Conservation (phyloP, 2,329 filamentous ascomycete species). For the Raffaelea ambrosiae region DNA sequence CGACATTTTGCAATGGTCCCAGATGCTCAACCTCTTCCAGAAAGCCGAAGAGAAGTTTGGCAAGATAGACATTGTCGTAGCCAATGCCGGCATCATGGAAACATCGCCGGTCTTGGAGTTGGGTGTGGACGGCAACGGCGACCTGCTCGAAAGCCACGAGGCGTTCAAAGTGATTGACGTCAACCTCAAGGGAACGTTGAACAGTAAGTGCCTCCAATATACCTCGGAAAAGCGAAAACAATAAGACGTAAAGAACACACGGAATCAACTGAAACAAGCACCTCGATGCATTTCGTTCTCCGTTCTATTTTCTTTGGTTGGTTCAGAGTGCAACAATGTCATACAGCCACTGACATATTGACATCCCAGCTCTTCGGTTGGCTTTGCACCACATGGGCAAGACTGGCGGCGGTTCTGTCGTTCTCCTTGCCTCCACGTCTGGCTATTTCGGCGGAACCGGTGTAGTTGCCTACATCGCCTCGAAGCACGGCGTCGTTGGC, state of each 20-base stretch:
- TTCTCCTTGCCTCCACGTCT: slow-evolving; percentile 29
- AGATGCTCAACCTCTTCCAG: slow-evolving; percentile 26
- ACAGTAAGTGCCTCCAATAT: slow-evolving; percentile 23
- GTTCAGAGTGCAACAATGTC: no score
- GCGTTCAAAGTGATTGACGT: slow-evolving; percentile 26
- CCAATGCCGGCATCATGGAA: slow-evolving; percentile 33
- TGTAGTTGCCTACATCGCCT: slow-evolving; percentile 15
- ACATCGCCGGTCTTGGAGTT: slow-evolving; percentile 16
- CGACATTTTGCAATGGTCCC: slow-evolving; percentile 25
- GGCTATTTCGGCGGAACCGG: slow-evolving; percentile 18
- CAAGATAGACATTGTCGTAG: slow-evolving; percentile 28
- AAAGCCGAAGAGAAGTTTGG: slow-evolving; percentile 22
- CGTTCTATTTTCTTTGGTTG: no score
- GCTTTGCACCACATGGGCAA: slow-evolving; percentile 18
- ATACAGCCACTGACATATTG: no score
- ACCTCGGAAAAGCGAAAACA: no score
- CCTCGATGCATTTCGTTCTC: no score
- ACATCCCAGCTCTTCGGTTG: slow-evolving; percentile 4
- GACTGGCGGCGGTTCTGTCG: slow-evolving; percentile 29
- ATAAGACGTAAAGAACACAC: no score
- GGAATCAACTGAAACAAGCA: no score
- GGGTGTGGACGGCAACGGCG: slow-evolving; percentile 14
- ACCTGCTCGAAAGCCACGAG: slow-evolving; percentile 16
- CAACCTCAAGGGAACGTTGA: slow-evolving; percentile 34
- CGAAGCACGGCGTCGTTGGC: slow-evolving; percentile 14